Evolutionary conservation across 192 early-diverging fungal species (phyloP).

Genomic region (Lunasporangiospora selenospora): DNA sequence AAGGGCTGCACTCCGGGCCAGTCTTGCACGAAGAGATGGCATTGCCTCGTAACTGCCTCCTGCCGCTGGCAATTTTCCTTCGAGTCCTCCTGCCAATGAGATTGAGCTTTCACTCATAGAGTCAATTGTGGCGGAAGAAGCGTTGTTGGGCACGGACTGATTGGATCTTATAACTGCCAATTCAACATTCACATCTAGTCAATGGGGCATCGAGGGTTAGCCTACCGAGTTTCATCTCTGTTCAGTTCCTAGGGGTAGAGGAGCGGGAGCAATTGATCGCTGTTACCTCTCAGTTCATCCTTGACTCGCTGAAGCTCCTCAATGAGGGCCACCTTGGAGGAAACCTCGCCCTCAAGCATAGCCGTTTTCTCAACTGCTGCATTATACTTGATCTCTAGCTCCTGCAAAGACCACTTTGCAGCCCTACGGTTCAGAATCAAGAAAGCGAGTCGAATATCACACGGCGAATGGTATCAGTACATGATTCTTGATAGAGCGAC

Average conservation of each 20-base stretch:
- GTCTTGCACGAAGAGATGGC: conserved; percentile 35
- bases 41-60: conserved; percentile 45
- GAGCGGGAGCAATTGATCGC: too few species aligned
- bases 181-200: conserved; percentile 61
- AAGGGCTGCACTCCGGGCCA: conserved; percentile 25
- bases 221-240: too few species aligned
- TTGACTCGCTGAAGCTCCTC: conserved; percentile 80
- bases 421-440: conserved; percentile 56
- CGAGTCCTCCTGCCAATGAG: conserved; percentile 9
- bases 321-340: conserved; percentile 68
- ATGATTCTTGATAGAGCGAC: too few species aligned
- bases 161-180: conserved; percentile 60
- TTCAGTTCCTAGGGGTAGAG: too few species aligned
- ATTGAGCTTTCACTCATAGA: conserved; percentile 18
- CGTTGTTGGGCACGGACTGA: conserved; percentile 33
- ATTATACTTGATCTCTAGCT: conserved; percentile 75
- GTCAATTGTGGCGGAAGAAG: conserved; percentile 17
- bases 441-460: not conserved
- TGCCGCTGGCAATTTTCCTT: conserved; percentile 10
- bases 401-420: conserved; percentile 68
- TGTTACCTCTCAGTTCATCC: conserved; percentile 72
- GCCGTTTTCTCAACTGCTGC: conserved; percentile 73
- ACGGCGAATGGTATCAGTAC: not conserved
- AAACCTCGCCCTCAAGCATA: conserved; percentile 70
- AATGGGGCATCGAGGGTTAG: too few species aligned